Evolutionary conservation across 352 stramenopile species (phyloP), one percentile per base, ranked within the genome.

Genomic region (Vaucheria bursata): DNA sequence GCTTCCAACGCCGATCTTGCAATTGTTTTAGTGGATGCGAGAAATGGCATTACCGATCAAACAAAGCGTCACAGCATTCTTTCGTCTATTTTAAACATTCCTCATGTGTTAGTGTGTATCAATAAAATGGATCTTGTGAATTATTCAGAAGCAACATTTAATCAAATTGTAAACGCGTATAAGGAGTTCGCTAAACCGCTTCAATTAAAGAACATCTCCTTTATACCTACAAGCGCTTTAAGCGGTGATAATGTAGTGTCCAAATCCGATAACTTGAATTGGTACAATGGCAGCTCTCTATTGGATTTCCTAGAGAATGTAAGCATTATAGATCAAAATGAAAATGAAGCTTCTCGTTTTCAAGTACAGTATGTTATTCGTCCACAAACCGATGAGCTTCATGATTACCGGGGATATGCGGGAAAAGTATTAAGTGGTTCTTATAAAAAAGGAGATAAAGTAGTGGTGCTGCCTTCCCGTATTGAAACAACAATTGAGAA

Each of bases 91-190:
- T 25, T 59, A 18, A 25, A 25, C 25, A 59, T 59, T 59, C 45
- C 45, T 25, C 45, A 59, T 25, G 25, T 59, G 12, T 18, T 59
- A 18, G 45, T 59, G 12, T 18, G 12, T 25, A 25, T 59, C 45
- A 59, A 59, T 25, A 59, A 59, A 59, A 59, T 59, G 45, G 45
- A 59, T 59, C 45, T 59, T 25, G 45, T 59, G 45, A 25, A 25
- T 18, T 59, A 59, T 59, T 59, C 45, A 18, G 12, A 59, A 25
- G 12, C 12, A 25, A 25, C 25, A 18, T 59, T 59, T 25, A 18
- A 59, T 18, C 12, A 59, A 59, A 59, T 59, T 25, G 45, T 59
- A 18, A 25, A 59, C 18, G 45, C 18, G 25, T 59, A 18, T 25
- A 59, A 18, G 45, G 45, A 59, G 25, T 59, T 59, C 45, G 18